These are phyloP conservation scores for Diplodia scrobiculata DNA, from an alignment of 2,329 filamentous ascomycete species.

Conservation along the genomic window DNA sequence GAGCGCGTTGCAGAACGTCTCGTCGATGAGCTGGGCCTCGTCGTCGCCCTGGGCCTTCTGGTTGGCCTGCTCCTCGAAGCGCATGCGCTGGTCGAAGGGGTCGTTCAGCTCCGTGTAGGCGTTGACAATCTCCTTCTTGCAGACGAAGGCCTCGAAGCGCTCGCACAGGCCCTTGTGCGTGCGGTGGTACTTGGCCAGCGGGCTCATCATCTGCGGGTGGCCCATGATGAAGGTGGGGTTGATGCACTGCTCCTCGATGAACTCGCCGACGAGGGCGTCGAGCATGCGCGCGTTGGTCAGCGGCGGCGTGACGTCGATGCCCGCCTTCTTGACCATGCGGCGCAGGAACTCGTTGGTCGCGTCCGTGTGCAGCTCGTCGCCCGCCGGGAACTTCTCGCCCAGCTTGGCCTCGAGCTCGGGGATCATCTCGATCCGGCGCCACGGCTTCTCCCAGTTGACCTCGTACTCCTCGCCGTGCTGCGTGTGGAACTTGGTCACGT, in stretches of 20 bases:
- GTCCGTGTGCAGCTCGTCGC: slow-evolving; percentile 82
- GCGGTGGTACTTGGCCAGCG: slow-evolving; percentile 93
- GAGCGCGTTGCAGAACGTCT: slow-evolving; percentile 88
- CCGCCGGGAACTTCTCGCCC: slow-evolving; percentile 90
- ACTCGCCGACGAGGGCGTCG: slow-evolving; percentile 86
- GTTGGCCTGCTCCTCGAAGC: slow-evolving; percentile 90
- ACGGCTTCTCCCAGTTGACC: slow-evolving; percentile 95
- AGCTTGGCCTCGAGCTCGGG: slow-evolving; percentile 84
- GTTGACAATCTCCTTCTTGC: slow-evolving; percentile 96
- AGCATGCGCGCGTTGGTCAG: slow-evolving; percentile 95
- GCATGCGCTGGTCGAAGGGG: slow-evolving; percentile 87
- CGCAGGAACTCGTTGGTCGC: slow-evolving; percentile 89
- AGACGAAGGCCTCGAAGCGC: slow-evolving; percentile 95
- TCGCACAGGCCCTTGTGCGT: slow-evolving; percentile 81
- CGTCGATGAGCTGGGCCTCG: slow-evolving; percentile 92
- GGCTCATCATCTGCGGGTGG: slow-evolving; percentile 87
- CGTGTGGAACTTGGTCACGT: slow-evolving; percentile 82
- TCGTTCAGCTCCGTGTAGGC: slow-evolving; percentile 98
- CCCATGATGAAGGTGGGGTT: slow-evolving; percentile 90
- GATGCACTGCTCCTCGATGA: slow-evolving; percentile 89
- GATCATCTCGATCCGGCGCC: slow-evolving; percentile 95
- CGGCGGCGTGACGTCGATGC: slow-evolving; percentile 85
- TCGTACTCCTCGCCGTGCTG: slow-evolving; percentile 83
- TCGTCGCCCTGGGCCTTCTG: slow-evolving; percentile 98
- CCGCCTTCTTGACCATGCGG: slow-evolving; percentile 81